phyloP scores from a whole-genome alignment of 805 yeast species.

The Lipomyces yamadae region DNA sequence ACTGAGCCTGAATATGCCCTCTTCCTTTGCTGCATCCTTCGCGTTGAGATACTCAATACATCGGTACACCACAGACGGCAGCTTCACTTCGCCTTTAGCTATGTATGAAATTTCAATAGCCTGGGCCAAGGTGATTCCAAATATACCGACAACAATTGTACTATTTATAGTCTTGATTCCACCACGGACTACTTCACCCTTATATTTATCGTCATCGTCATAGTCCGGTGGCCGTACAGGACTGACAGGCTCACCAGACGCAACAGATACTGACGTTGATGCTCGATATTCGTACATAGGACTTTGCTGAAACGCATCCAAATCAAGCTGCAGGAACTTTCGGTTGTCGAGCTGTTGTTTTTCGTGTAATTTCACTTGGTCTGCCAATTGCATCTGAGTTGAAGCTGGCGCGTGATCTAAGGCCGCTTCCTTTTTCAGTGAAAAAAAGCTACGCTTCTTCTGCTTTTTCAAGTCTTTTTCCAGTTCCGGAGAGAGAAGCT shows the following conservation, averaged over 20 bases:
- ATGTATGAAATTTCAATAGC: conserved; percentile 32
- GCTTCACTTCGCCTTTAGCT: conserved; percentile 37
- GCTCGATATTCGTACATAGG: conserved; percentile 36
- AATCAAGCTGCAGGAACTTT: conserved; percentile 27
- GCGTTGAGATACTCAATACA: conserved; percentile 70
- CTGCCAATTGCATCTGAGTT: conserved; percentile 7
- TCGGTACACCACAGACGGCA: conserved; percentile 78
- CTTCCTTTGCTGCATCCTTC: conserved; percentile 77
- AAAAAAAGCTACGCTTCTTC: conserved; percentile 64
- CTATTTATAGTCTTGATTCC: conserved; percentile 25
- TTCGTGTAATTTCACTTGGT: conserved; percentile 22
- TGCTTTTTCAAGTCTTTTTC: conserved; percentile 51
- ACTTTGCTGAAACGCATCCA: conserved; percentile 23
- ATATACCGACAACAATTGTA: conserved; percentile 20
- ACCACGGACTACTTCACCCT: conserved; percentile 28
- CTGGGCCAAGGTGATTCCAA: conserved; percentile 32
- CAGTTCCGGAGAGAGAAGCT: conserved; percentile 9
- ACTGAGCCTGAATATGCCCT: conserved; percentile 88
- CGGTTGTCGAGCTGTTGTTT: conserved; percentile 29
- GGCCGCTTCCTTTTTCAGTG: conserved; percentile 48
- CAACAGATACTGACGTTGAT: conserved; percentile 15
- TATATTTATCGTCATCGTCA: conserved; percentile 23
- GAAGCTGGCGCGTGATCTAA: background rate
- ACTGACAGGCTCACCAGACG: conserved; percentile 7
- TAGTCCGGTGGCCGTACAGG: conserved; percentile 5